A percentile compares a stretch with the other conserved stretches of the same genome.
These are phyloP conservation scores for Xylaria sp. DNA, from an alignment of 2,329 filamentous ascomycete genomes.

Conservation along the genomic window DNA sequence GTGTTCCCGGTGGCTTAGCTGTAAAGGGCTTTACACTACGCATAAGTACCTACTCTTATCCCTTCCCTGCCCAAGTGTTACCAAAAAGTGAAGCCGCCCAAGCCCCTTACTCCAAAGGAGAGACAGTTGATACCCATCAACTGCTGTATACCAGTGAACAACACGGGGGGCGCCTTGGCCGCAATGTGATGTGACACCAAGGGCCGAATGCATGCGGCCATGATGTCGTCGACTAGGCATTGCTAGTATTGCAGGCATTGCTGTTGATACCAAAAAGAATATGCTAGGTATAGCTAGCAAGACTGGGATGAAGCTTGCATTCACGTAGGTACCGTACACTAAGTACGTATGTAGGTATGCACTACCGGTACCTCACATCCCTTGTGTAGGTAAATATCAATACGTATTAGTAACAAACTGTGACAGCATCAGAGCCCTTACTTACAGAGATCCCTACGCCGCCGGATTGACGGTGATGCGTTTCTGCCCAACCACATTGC, in stretches of 20 bases:
- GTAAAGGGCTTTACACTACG: neutral
- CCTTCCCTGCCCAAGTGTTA: constrained; percentile 29
- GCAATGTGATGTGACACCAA: constrained; percentile 12
- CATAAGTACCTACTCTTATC: neutral
- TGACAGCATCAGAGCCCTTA: constrained; percentile 19
- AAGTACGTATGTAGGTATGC: neutral
- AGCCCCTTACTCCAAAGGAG: neutral
- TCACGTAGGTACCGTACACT: neutral
- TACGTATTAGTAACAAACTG: neutral
- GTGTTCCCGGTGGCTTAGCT: neutral
- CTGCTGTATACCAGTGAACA: neutral
- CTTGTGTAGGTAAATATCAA: neutral
- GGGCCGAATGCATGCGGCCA: constrained; percentile 15
- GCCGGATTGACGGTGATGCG: constrained; percentile 36
- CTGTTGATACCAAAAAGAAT: no score
- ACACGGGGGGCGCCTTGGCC: neutral
- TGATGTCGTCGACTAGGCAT: neutral
- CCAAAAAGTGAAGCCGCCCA: neutral
- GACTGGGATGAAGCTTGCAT: neutral
- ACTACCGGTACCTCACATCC: no score
- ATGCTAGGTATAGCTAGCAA: neutral
- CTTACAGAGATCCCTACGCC: constrained; percentile 6
- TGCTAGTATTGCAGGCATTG: no score
- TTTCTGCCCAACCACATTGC: constrained; percentile 50
- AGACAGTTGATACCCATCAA: neutral